Conservation (phyloP, 495 filamentous ascomycete genomes). For the Annulohypoxylon stygium region DNA sequence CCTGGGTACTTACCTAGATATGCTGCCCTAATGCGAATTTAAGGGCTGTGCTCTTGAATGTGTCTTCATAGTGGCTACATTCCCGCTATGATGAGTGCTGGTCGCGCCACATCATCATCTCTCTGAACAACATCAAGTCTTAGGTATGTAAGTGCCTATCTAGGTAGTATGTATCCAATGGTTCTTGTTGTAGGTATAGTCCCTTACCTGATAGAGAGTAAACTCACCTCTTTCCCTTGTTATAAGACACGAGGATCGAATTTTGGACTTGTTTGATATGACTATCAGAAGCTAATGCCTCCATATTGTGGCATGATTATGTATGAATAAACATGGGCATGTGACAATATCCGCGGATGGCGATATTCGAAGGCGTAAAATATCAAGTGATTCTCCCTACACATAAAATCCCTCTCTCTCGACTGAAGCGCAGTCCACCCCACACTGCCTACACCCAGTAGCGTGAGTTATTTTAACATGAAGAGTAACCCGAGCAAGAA, state of each 20-base stretch:
- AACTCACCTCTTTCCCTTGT: no score
- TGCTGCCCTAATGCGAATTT: no score
- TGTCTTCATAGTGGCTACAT: no score
- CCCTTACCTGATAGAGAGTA: no score
- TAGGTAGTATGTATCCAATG: no score
- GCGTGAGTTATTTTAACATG: not conserved
- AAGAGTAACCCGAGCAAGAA: not conserved
- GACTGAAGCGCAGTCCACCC: not conserved
- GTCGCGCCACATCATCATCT: no score
- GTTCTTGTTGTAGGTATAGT: no score
- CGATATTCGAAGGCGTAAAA: not conserved
- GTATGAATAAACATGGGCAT: not conserved
- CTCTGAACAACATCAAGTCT: no score
- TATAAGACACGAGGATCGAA: not conserved
- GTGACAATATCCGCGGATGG: not conserved
- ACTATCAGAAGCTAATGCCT: not conserved
- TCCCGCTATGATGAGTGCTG: no score
- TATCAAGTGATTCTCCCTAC: not conserved
- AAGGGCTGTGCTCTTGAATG: no score
- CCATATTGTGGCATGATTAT: not conserved
- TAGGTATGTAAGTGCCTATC: no score
- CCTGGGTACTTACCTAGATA: no score
- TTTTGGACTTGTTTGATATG: not conserved
- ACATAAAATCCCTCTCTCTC: not conserved
- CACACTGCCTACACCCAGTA: not conserved